Evolutionary conservation across 257 asterid species (phyloP), one percentile per base, ranked within the genome.

Genomic region (Hygrophila difformis): DNA sequence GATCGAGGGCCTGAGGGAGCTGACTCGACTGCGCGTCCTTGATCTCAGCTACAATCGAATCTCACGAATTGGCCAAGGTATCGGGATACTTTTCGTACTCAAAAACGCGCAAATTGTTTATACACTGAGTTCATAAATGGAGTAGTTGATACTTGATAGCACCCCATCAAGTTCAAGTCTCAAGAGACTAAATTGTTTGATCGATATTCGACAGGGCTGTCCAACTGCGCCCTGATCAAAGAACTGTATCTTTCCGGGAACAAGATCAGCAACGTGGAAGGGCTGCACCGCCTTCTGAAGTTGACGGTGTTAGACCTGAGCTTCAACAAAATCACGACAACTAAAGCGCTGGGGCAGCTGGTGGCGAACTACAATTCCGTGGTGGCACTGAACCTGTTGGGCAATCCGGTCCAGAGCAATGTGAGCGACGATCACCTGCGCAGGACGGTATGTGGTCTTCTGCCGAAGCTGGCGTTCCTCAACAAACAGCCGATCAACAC

Each of bases 11-110:
- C 74, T 87, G 56, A 66, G 88, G 57, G 97, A 87, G 23, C 45
- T 84, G 68, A 71, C 87, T 18, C 76, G 79, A 22, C 56, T 87
- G n/a, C 75, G 95, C 9, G 70, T 80, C 18, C 84, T 87, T 31
- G 87, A 87, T 58, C 82, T 87, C 64, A 87, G 95, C 55, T 81
- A 87, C 70, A 87, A 84, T 61, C 67, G 92, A 16, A 71, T 87
- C 47, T 62, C 92, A 3, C 66, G 92, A 61, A 78, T 80, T 14
- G 95, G 95, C 18, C 92, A 74, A 72, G 97, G 97, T 81, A 8
- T n/a, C n/a, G n/a, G n/a, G n/a, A n/a, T n/a, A n/a, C n/a, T n/a
- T n/a, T n/a, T n/a, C n/a, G n/a, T n/a, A n/a, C n/a, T n/a, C n/a
- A n/a, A n/a, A n/a, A n/a, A n/a, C n/a, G n/a, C n/a, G n/a, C n/a